Base-by-base conservation (phyloP, 345 rosid genomes). In the Salix dunnii region DNA sequence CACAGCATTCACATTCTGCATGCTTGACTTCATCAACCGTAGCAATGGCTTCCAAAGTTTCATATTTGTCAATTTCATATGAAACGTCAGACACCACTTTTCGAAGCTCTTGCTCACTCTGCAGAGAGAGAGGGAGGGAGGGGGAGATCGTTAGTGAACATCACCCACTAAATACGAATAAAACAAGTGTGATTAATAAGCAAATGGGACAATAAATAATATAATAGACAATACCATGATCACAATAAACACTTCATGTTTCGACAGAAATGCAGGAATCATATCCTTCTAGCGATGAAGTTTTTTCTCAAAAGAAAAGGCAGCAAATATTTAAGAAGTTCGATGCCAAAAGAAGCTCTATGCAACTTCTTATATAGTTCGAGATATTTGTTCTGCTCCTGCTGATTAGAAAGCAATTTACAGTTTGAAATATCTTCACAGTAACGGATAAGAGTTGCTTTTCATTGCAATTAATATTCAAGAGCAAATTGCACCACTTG, bases 1-100 rank as follows among this genome's bases (percentile, higher is more conserved):
- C 91, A 46, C 88, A 87, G 31, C 90, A 87, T 20, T 79, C 85
- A 33, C 91, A 88, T 78, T 84, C 86, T 67, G 53, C 82, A 77
- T 81, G 83, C 74, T 75, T 72, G 13, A 83, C 70, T 74, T 81
- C 83, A n/a, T 74, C 80, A 23, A 23, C 66, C 6, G 17, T 13
- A 2, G 72, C 4, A 23, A 46, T 42, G 63, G 23, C 8, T 33
- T 78, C 81, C 67, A 72, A 23, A 3, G 38, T 61, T 43, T 33
- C 73, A 65, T 67, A 80, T 43, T 55, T 76, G 2, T 72, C 79
- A 6, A 84, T 67, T 38, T 82, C 84, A 28, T 11, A 61, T 0
- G 87, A 81, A 55, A 79, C 73, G 78, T 79, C 87, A 0, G 89
- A 85, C 2, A 77, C 77, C 17, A 46, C 83, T 82, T 79, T 88